These are phyloP conservation scores for Entoloma clypeatum DNA, from an alignment of 1,284 basidiomycete species.

Conservation along the genomic window DNA sequence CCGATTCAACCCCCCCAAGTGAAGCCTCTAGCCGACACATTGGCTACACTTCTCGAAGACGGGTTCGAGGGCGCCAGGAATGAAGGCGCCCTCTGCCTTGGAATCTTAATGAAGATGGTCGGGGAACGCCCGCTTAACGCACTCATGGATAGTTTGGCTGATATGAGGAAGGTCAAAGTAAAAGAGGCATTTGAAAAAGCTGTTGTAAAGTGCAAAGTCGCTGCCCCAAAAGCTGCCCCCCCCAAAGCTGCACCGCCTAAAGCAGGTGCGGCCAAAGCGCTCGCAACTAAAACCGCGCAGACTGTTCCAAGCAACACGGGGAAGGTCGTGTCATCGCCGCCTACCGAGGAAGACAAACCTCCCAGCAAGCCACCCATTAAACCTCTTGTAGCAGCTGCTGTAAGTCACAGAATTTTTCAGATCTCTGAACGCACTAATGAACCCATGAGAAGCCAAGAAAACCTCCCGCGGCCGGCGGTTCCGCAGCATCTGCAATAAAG, in stretches of 20 bases:
- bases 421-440: background rate
- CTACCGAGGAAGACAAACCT: constrained; percentile 18
- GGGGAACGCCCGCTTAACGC: constrained; percentile 92
- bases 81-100: constrained; percentile 85
- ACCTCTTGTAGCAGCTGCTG: constrained; percentile 43
- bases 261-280: constrained; percentile 28
- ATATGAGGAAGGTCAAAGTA: constrained; percentile 90
- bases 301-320: constrained; percentile 33
- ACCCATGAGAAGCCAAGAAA: constrained; percentile 45
- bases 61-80: constrained; percentile 88
- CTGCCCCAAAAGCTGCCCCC: constrained; percentile 36
- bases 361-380: constrained; percentile 46
- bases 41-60: constrained; percentile 82
- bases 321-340: constrained; percentile 27
- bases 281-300: constrained; percentile 36
- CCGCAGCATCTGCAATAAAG: constrained; percentile 25
- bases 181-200: constrained; percentile 92
- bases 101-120: constrained; percentile 95
- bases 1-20: constrained; percentile 75
- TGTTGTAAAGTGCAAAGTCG: constrained; percentile 77
- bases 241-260: constrained; percentile 42
- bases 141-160: constrained; percentile 83
- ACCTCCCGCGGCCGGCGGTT: constrained; percentile 30
- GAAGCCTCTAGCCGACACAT: constrained; percentile 79
- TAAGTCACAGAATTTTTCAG: constrained; percentile 10